Base-by-base conservation (phyloP, 139 green algal species). In the Chlorella sp. region DNA sequence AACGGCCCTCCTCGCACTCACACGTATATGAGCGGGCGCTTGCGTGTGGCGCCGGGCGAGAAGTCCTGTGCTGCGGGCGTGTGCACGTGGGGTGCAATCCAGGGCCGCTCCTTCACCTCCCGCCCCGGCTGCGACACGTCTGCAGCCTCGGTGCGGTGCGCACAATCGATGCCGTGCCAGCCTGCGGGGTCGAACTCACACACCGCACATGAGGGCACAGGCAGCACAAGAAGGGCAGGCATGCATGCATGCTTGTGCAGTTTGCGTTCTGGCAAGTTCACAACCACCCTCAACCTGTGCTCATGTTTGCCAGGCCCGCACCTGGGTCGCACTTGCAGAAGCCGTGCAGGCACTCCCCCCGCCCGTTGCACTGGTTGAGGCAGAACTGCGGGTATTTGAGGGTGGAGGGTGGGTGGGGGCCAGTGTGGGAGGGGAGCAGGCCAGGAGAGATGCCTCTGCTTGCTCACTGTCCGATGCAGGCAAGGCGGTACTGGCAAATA, bases 291-390 rank as follows among this genome's bases (percentile, higher is more conserved):
- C 64, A 2, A 14, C 64, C 2, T 71, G 64, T 14, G 48, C 48
- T 57, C 22, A 14, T 71, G 64, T 26, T 18, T 14, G 22, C 64
- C 64, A 71, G 21, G 21, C 30, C 0, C 53, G 19, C 57, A 86
- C 92, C 92, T 12, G 42, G n/a, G 48, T 94, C 48, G 92, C 92
- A 95, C 73, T 88, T 91, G 94, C 94, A 96, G 92, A 93, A 96
- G 68, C 94, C 94, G 36, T 78, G 79, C 22, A 86, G 30, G 88
- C 94, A 96, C 66, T 93, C 91, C 22, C 93, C 93, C 34, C 92
- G 90, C 7, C 93, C 93, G 34, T 73, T 88, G 92, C 93, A 95
- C 90, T 95, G 93, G 57, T 94, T 95, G 40, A 89, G 26, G 89
- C 94, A 96, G 30, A 88, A 87, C 86, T 91, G 83, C 86, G 93